Conservation (phyloP, 306 rosid species). For the Lagenaria siceraria region DNA sequence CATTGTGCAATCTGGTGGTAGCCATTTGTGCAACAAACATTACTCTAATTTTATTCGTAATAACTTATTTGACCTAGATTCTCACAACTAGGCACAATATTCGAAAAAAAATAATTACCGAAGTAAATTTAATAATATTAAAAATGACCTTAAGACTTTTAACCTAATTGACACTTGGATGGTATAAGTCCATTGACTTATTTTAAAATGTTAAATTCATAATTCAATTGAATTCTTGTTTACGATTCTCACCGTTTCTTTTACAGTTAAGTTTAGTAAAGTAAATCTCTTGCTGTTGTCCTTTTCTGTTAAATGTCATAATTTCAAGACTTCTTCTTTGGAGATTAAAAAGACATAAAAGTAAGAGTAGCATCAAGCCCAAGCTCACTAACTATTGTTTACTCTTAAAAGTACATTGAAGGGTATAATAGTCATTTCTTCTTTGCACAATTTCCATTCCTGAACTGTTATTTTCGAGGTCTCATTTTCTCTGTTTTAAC, state of each 20-base stretch:
- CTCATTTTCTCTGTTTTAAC: not conserved
- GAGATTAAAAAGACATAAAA: no score
- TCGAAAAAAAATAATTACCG: no score
- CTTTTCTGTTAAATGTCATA: not conserved
- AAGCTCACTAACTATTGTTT: no score
- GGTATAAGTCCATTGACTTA: not conserved
- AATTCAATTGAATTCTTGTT: no score
- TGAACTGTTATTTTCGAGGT: not conserved
- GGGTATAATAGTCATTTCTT: not conserved
- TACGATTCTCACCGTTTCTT: not conserved
- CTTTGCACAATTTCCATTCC: not conserved
- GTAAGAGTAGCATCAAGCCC: not conserved
- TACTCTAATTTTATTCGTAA: no score
- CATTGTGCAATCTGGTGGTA: no score
- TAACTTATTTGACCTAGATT: not conserved
- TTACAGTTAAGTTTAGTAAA: no score
- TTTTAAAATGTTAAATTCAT: not conserved
- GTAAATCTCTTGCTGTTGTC: not conserved
- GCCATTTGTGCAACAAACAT: no score
- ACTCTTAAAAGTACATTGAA: not conserved
- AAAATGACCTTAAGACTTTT: not conserved
- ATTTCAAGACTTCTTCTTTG: no score
- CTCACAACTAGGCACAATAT: no score
- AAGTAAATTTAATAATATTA: not conserved
- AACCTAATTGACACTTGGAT: not conserved